These are phyloP conservation scores for Aureobasidium sp. DNA, from an alignment of 2,329 filamentous ascomycete species.

Conservation along the genomic window DNA sequence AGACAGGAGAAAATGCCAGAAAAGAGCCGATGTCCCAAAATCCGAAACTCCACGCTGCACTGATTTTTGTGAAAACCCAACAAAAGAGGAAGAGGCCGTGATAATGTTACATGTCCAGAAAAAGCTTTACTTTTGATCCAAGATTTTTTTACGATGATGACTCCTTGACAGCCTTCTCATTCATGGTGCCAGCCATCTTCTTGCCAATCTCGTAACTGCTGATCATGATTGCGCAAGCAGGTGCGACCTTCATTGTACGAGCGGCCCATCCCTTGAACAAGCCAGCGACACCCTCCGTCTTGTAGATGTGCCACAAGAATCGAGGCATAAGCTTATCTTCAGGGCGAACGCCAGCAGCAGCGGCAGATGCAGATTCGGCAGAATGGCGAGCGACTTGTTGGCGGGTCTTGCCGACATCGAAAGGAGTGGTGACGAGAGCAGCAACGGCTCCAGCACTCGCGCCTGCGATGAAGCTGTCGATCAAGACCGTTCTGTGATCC, in stretches of 20 bases:
- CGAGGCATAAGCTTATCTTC: slow-evolving; percentile 72
- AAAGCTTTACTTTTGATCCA: not conserved
- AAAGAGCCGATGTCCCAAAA: not conserved
- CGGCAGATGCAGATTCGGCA: slow-evolving; percentile 29
- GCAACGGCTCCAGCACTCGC: slow-evolving; percentile 76
- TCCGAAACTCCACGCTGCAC: not conserved
- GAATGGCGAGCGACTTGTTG: slow-evolving; percentile 71
- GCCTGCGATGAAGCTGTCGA: slow-evolving; percentile 84
- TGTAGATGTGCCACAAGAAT: slow-evolving; percentile 86
- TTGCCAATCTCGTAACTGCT: slow-evolving; percentile 96
- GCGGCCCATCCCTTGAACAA: slow-evolving; percentile 90
- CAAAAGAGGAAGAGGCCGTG: not conserved
- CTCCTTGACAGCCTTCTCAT: slow-evolving; percentile 40
- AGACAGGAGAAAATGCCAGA: not conserved
- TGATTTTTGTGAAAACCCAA: not conserved
- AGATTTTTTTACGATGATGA: not conserved
- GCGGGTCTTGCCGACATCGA: slow-evolving; percentile 94
- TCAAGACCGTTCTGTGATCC: slow-evolving; percentile 67
- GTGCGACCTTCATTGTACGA: slow-evolving; percentile 85
- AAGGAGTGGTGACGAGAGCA: slow-evolving; percentile 84
- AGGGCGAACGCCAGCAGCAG: slow-evolving; percentile 42
- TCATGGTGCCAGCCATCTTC: slow-evolving; percentile 69
- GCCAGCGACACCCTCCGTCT: slow-evolving; percentile 69
- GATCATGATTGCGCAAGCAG: slow-evolving; percentile 98
- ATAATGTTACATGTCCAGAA: not conserved